Base-by-base conservation (phyloP, 2,329 filamentous ascomycete species). In the Nemania serpens region DNA sequence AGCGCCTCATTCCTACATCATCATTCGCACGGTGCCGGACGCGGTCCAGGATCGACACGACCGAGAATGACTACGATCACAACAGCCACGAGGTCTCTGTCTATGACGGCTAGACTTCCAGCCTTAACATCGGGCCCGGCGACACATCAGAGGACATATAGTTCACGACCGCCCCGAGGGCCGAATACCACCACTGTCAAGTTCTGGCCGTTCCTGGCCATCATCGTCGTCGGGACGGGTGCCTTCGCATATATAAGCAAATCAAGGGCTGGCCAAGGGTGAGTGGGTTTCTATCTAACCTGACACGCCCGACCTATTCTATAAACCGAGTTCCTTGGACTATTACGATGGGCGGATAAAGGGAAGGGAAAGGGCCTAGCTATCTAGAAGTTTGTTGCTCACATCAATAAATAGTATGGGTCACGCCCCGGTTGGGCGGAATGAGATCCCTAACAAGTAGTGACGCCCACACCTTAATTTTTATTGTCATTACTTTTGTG, bases 121-220 rank as follows among this genome's bases (percentile, higher is more conserved):
- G 36, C 37, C 15, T 22, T 54, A 22, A 61, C 46, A 50, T 36
- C 56, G 49, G 15, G 55, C 15, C 18, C 50, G 11, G 39, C 15
- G 17, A 22, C 57, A n/a, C n/a, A 43, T 10, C 52, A 34, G 20
- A 42, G 70, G 55, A 33, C 68, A 75, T 87, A 81, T 65, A 81
- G 79, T 54, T 76, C 78, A 13, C 70, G 77, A 42, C 76, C 76
- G 10, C 77, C 76, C 37, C 66, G 62, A 59, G 73, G 71, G 17
- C 59, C 70, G 11, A 73, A 70, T 58, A 73, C 74, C 46, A 73
- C 74, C 46, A 68, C 70, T 45, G 74, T 85, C 76, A 85, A 84
- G 74, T 85, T 86, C 51, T 85, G 82, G 82, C 83, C 83, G 2
- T 85, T 86, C 65, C n/a, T 82, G 47, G 72, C 75, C 53, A 75